These are phyloP conservation scores for Malbranchea zuffiana DNA, from an alignment of 2,329 filamentous ascomycete genomes.

Conservation along the genomic window DNA sequence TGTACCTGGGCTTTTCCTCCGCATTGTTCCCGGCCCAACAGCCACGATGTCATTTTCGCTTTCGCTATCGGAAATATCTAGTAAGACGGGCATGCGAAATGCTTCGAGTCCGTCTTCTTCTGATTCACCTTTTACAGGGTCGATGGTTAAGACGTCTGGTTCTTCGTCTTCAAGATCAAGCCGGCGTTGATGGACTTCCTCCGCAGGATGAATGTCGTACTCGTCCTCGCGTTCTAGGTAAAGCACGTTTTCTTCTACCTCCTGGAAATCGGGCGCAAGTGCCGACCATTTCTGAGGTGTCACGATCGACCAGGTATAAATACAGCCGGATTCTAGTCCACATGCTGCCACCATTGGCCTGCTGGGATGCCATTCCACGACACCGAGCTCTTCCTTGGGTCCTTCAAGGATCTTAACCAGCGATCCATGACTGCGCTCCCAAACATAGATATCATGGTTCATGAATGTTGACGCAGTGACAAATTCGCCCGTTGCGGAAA, in stretches of 20 bases:
- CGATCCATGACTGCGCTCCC: constrained; percentile 88
- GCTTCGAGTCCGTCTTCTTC: constrained; percentile 44
- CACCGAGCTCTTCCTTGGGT: constrained; percentile 88
- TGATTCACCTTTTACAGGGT: constrained; percentile 52
- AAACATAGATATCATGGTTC: constrained; percentile 97
- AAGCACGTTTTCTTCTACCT: constrained; percentile 96
- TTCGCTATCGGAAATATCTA: constrained; percentile 86
- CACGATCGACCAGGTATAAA: constrained; percentile 93
- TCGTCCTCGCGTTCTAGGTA: constrained; percentile 94
- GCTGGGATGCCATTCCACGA: constrained; percentile 93
- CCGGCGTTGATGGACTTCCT: constrained; percentile 83
- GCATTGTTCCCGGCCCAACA: constrained; percentile 67
- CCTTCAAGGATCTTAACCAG: constrained; percentile 94
- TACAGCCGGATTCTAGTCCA: constrained; percentile 80
- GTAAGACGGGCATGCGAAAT: constrained; percentile 90
- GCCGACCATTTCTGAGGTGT: constrained; percentile 96
- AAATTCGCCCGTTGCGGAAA: constrained; percentile 88
- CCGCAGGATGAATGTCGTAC: constrained; percentile 92
- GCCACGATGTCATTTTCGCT: constrained; percentile 78
- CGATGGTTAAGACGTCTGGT: constrained; percentile 75
- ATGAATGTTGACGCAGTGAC: constrained; percentile 94
- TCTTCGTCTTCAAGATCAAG: constrained; percentile 88
- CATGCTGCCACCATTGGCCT: constrained; percentile 81
- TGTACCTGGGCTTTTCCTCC: constrained; percentile 70
- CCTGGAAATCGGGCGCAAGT: constrained; percentile 87